Base-by-base conservation (phyloP, 1,284 basidiomycete species). In the Puccinia triticina region DNA sequence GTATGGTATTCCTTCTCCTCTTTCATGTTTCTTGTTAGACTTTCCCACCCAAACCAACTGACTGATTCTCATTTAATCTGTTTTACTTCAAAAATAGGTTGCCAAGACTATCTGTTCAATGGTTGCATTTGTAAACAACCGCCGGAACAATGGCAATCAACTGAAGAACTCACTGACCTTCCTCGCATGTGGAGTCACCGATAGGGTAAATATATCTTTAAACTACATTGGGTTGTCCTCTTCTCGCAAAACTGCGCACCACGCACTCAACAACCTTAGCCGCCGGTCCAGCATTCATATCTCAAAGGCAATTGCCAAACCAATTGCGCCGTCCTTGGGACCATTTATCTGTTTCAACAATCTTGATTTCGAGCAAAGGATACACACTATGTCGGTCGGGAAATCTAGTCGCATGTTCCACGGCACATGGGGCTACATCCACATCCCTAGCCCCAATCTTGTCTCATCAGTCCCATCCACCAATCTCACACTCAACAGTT, bases 391-490 rank as follows among this genome's bases (percentile, higher is more conserved):
- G 40, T 67, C 64, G 2, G 12, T 40, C 23, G 64, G 34, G 7
- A n/a, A 67, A 5, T 46, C 34, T 5, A 37, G 11, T n/a, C 37
- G 11, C 5, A 69, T 69, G 66, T 69, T 69, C 46, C 66, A 69
- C 37, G 66, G 66, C 11, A 69, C 66, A 14, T 69, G 66, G 66
- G 66, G 66, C 1, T 69, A 69, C 34, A 46, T 69, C 37, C 66
- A 69, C 21, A 14, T 4, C 37, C 46, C 46, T 11, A 26, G 12
- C 10, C 18, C 18, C 18, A 29, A 37, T 12, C 16, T 69, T 12
- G 10, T 43, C 5, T 4, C 4, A 1, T 18, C 29, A 10, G 11
- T 69, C 2, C 4, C 29, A 18, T 7, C 21, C 21, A 4, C 37
- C 5, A 23, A 69, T 4, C 37, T 69, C 23, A 69, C 37, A 16